These are phyloP conservation scores for Haplographium delicatum DNA, from an alignment of 495 filamentous ascomycete genomes.

Conservation along the genomic window DNA sequence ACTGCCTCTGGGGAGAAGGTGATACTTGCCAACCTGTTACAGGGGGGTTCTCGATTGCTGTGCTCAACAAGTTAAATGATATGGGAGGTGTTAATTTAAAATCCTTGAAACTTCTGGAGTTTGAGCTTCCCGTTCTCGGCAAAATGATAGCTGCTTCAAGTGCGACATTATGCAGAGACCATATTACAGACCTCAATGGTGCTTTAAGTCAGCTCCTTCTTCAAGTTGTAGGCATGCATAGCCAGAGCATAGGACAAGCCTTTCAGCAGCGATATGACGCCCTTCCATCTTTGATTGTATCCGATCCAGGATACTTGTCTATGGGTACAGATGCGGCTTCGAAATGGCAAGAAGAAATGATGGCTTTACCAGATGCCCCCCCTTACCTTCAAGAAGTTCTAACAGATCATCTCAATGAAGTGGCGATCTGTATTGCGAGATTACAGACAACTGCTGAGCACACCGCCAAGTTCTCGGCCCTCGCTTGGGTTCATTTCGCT, in stretches of 20 bases:
- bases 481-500: conserved; percentile 63
- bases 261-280: too few relatives aligned
- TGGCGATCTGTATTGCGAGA: conserved; percentile 32
- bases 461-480: conserved; percentile 27
- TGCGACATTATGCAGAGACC: conserved; percentile 8
- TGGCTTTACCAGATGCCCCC: background rate
- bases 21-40: conserved; percentile 40
- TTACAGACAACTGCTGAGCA: conserved; percentile 20
- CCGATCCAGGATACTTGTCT: too few relatives aligned
- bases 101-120: conserved; percentile 58
- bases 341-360: too few relatives aligned
- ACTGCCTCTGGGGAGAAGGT: conserved; percentile 35
- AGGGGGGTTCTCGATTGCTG: conserved; percentile 46
- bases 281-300: too few relatives aligned
- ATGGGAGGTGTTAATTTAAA: conserved; percentile 50
- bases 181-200: conserved; percentile 14
- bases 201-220: conserved; percentile 7
- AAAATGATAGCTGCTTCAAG: conserved; percentile 44
- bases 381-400: conserved; percentile 27
- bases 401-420: conserved; percentile 35
- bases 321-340: too few relatives aligned
- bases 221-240: conserved; percentile 13
- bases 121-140: conserved; percentile 58
- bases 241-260: background rate
- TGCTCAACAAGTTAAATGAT: conserved; percentile 51